Percentiles rank a stretch among this genome's conserved stretches.
Evolutionary conservation across 176 grass and related monocot species (phyloP).

Genomic region (Aechmea fasciata): DNA sequence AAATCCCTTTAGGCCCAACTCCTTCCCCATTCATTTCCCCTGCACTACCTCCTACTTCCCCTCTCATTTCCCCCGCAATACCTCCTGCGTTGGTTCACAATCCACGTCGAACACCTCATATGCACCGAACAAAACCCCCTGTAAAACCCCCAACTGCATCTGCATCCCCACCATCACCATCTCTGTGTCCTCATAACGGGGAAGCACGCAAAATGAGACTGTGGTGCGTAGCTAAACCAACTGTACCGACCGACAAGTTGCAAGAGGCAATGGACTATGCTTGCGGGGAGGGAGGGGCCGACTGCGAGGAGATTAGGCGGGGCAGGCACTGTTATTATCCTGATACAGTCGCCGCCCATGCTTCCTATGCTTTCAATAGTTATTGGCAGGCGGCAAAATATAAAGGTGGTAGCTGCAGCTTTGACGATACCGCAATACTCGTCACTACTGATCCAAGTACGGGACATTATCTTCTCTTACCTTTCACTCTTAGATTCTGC

Average conservation of each 20-base stretch:
- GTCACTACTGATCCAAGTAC: constrained; percentile 38
- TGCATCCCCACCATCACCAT: not conserved
- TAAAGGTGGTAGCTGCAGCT: constrained; percentile 32
- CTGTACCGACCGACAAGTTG: constrained; percentile 17
- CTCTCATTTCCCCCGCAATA: not conserved
- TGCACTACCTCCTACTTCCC: not conserved
- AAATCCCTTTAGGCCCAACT: constrained; percentile 16
- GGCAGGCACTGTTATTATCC: constrained; percentile 28
- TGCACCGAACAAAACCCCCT: not conserved
- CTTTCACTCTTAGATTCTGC: not conserved
- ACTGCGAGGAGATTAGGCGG: constrained; percentile 28
- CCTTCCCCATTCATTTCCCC: not conserved
- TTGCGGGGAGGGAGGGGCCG: constrained; percentile 23
- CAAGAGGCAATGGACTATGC: constrained; percentile 41
- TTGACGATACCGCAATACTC: constrained; percentile 18
- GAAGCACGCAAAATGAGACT: not conserved
- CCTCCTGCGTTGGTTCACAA: not conserved
- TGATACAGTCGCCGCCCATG: constrained; percentile 22
- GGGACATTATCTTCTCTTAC: not conserved
- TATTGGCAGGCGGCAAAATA: constrained; percentile 29
- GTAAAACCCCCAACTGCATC: not conserved
- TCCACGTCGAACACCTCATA: not conserved
- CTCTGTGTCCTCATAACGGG: not conserved
- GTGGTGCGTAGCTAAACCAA: constrained; percentile 35
- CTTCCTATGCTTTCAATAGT: constrained; percentile 34